These are phyloP conservation scores for Salicornia ramosissima DNA, from an alignment of 148 eudicot species.

Conservation along the genomic window DNA sequence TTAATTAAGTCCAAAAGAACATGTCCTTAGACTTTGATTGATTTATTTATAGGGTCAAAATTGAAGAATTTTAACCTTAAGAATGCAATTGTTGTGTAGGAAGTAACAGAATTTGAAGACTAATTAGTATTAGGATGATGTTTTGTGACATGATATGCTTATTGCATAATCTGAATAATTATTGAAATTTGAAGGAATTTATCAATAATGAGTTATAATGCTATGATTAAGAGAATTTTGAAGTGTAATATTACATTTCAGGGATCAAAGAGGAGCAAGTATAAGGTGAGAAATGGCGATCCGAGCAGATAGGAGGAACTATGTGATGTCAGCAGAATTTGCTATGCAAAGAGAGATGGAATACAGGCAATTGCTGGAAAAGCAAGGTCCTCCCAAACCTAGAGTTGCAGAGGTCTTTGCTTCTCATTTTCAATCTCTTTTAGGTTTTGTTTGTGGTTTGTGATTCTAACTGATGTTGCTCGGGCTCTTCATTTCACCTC, in stretches of 20 bases:
- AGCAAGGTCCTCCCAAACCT: not conserved
- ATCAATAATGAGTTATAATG: not conserved
- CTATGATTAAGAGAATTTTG: no score
- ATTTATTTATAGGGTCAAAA: no score
- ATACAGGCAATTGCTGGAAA: constrained; percentile 21
- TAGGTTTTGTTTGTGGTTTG: not conserved
- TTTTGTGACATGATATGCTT: no score
- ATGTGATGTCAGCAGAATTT: constrained; percentile 43
- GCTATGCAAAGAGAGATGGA: constrained; percentile 44
- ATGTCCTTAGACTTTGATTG: no score
- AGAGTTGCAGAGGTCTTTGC: not conserved
- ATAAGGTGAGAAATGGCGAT: constrained; percentile 17
- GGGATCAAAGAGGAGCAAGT: constrained; percentile 6
- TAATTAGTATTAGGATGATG: no score
- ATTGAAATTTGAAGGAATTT: not conserved
- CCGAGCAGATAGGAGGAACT: constrained; percentile 24
- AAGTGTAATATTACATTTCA: not conserved
- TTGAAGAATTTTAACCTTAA: no score
- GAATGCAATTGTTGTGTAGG: no score
- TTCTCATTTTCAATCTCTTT: not conserved
- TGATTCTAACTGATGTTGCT: not conserved
- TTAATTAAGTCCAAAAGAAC: no score
- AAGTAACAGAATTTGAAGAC: no score
- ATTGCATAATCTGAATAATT: no score
- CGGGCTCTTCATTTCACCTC: not conserved